These are phyloP conservation scores for Sugiyamaella smithiae DNA, from an alignment of 805 yeast genomes.

Conservation along the genomic window DNA sequence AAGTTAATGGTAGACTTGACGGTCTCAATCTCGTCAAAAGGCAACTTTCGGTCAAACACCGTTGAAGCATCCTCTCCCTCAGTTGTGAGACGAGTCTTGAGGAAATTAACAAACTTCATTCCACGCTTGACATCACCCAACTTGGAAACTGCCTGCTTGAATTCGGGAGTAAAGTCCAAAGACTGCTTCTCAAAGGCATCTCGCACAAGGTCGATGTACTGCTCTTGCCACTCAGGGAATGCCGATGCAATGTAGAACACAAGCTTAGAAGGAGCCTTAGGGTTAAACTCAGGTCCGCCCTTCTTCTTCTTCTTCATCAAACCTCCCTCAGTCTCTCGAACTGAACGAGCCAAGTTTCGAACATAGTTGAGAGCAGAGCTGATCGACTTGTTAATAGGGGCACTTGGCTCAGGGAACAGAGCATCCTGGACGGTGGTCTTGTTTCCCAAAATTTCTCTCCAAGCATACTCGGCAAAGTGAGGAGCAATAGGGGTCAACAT, in stretches of 20 bases:
- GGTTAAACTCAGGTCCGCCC: conserved; percentile 71
- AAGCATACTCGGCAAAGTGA: conserved; percentile 88
- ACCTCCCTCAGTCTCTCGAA: conserved; percentile 91
- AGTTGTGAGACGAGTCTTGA: conserved; percentile 71
- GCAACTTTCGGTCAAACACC: conserved; percentile 86
- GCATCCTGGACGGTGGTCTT: conserved; percentile 68
- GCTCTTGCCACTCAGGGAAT: conserved; percentile 89
- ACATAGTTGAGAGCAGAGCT: conserved; percentile 75
- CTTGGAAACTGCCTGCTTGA: conserved; percentile 39
- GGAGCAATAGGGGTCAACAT: conserved; percentile 92
- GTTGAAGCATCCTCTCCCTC: conserved; percentile 52
- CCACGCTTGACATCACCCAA: conserved; percentile 88
- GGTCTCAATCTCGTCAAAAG: conserved; percentile 70
- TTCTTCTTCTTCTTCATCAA: conserved; percentile 88
- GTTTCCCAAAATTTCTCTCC: conserved; percentile 75
- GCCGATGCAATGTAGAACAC: conserved; percentile 70
- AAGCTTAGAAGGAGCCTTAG: conserved; percentile 66
- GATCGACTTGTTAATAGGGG: conserved; percentile 59
- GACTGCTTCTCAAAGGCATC: conserved; percentile 31
- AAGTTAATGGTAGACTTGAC: conserved; percentile 55
- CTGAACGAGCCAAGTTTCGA: conserved; percentile 71
- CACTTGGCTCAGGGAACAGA: conserved; percentile 72
- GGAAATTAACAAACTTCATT: conserved; percentile 89
- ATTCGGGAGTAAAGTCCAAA: conserved; percentile 36
- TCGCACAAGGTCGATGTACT: conserved; percentile 77